Evolutionary conservation across 495 filamentous ascomycete species (phyloP).

Genomic region (Penicillium chermesinum): DNA sequence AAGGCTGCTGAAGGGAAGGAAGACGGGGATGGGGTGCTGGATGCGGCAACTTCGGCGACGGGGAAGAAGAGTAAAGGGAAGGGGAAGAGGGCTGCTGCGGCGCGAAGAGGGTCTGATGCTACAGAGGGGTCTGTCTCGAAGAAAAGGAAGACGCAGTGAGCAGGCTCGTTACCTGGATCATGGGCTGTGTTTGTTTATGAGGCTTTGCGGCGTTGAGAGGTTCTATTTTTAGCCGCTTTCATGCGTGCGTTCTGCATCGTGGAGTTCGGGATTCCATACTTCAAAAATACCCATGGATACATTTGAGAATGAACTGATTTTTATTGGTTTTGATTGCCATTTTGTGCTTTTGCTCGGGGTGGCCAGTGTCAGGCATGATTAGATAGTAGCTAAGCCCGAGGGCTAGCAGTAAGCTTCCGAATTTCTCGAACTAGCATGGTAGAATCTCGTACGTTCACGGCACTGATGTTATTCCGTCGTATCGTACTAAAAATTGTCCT

Average conservation of each 20-base stretch:
- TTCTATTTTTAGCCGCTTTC: background rate
- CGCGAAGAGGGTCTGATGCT: conserved; percentile 36
- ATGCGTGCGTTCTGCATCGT: background rate
- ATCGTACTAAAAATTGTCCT: too few species aligned
- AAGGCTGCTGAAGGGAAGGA: conserved; percentile 10
- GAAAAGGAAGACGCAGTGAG: conserved; percentile 33
- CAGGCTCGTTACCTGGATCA: background rate
- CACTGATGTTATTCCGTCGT: too few species aligned
- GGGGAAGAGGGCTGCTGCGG: conserved; percentile 31
- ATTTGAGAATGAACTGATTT: background rate
- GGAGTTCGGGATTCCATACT: background rate
- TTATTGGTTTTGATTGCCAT: background rate
- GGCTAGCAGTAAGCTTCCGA: too few species aligned
- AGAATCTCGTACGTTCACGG: too few species aligned
- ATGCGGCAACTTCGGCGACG: conserved; percentile 7
- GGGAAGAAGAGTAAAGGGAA: conserved; percentile 37
- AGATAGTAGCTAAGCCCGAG: too few species aligned
- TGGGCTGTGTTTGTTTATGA: background rate
- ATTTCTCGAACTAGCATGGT: too few species aligned
- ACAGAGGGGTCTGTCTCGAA: conserved; percentile 40
- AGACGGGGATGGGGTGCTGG: conserved; percentile 19
- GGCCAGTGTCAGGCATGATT: too few species aligned
- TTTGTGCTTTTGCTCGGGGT: too few species aligned
- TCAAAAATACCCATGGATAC: conserved; percentile 2
- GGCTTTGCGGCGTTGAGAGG: background rate